These are phyloP conservation scores for Trypanosoma scelopori DNA, from an alignment of 208 protist species.

Conservation along the genomic window DNA sequence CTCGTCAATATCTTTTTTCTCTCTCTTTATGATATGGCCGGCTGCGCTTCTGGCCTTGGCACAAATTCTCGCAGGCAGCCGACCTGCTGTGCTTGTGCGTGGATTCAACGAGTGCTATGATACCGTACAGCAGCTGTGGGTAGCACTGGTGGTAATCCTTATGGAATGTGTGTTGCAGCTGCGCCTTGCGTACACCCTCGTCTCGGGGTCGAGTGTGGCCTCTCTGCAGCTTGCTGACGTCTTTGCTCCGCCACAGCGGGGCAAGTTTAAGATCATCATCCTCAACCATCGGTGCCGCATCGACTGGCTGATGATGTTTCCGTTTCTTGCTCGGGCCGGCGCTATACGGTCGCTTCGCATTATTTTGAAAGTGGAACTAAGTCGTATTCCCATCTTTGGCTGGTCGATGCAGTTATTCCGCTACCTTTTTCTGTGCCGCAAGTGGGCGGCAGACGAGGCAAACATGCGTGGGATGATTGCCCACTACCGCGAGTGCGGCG, in stretches of 20 bases:
- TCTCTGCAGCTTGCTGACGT: conserved; percentile 7
- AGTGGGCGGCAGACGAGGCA: conserved; percentile 68
- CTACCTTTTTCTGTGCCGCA: conserved; percentile 85
- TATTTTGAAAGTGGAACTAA: conserved; percentile 68
- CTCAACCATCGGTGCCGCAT: conserved; percentile 86
- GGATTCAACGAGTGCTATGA: conserved; percentile 33
- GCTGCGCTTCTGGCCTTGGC: conserved; percentile 24
- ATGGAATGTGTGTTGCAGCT: conserved; percentile 60
- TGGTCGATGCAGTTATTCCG: conserved; percentile 80
- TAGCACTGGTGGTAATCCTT: conserved; percentile 37
- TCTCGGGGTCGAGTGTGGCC: conserved; percentile 27
- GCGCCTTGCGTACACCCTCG: conserved; percentile 65
- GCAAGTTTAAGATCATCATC: conserved; percentile 82
- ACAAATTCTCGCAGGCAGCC: conserved; percentile 38
- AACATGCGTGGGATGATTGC: conserved; percentile 58
- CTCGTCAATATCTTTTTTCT: too few species aligned
- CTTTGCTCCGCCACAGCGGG: conserved; percentile 37
- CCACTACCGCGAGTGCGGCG: conserved; percentile 42
- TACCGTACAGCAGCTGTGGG: conserved; percentile 42
- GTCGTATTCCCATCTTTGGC: conserved; percentile 59
- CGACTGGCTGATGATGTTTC: conserved; percentile 52
- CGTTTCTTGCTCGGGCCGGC: conserved; percentile 41
- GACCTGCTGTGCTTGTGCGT: conserved; percentile 17
- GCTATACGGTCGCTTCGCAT: conserved; percentile 42
- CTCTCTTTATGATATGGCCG: conserved; percentile 25